Conservation (phyloP, 768 basidiomycete genomes). For the Amanita jacksonii region DNA sequence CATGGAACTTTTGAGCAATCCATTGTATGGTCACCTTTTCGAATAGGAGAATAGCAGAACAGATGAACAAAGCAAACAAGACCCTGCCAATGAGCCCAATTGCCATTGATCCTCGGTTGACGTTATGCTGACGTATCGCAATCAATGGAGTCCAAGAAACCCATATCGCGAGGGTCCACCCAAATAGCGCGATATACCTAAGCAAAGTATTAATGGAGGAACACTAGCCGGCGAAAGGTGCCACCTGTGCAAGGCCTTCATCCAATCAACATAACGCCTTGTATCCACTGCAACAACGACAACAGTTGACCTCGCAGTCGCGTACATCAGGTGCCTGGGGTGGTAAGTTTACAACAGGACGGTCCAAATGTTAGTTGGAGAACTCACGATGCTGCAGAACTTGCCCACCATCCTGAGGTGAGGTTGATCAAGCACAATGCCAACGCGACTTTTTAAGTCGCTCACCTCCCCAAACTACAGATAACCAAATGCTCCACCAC, state of each 20-base stretch:
- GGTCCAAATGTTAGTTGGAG: conserved; percentile 13
- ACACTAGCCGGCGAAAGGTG: conserved; percentile 11
- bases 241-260: conserved; percentile 54
- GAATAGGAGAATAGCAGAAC: conserved; percentile 56
- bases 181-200: conserved; percentile 55
- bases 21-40: conserved; percentile 86
- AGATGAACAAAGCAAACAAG: conserved; percentile 65
- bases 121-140: conserved; percentile 26
- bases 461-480: conserved; percentile 67
- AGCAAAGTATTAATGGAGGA: neutral
- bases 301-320: conserved; percentile 51
- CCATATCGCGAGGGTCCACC: conserved; percentile 61
- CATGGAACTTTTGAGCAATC: conserved; percentile 78
- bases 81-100: conserved; percentile 53
- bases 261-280: conserved; percentile 74
- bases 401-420: conserved; percentile 66
- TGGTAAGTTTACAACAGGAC: neutral
- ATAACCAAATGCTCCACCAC: conserved; percentile 85
- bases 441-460: conserved; percentile 4
- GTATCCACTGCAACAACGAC: conserved; percentile 66
- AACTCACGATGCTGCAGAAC: conserved; percentile 54
- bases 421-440: conserved; percentile 1
- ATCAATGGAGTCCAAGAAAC: conserved; percentile 68
- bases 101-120: conserved; percentile 26
- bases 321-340: conserved; percentile 19